Base-by-base conservation (phyloP, 2,329 filamentous ascomycete species). In the Keithomyces neogunnii region DNA sequence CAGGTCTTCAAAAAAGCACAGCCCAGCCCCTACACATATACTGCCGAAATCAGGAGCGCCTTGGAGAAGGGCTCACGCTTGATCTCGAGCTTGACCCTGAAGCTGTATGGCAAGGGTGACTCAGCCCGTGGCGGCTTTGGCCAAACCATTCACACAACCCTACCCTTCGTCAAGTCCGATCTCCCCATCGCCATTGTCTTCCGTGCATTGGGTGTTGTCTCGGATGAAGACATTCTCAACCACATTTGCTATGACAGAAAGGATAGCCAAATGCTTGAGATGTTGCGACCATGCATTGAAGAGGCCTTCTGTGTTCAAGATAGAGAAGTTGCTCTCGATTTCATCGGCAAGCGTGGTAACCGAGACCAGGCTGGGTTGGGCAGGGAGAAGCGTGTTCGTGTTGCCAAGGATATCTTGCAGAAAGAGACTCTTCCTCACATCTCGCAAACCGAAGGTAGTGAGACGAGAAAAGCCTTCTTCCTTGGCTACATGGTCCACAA, bases 401-500 rank as follows among this genome's bases (percentile, higher is more conserved):
- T 93, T 57, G 93, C 93, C 3, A 83, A 88, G 62, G 93, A 97
- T 60, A 91, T 99, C 59, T 82, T 99, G 69, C 91, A 96, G 68
- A 97, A 96, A 73, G 95, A 99, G 69, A 87, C 95, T 58, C 73
- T 99, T 45, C 95, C 93, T 29, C 93, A 99, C 64, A 97, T 99
- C 55, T 96, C 92, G 1, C 93, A 99, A 67, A 84, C 81, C 55
- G 90, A 96, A 69, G 93, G 93, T 31, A 95, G 89, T 60, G 92
- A 97, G 67, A 97, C 92, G 1, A 79, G 89, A 53, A 99, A 99
- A 67, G 93, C 95, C 2, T 99, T 96, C 72, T 99, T 97, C 78
- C 75, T 99, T 47, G 93, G 95, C 28, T 99, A 99, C 71, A 99
- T 99, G 92, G 89, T 97, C 45, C 92, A 99, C 70, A 88, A 93